Evolutionary conservation across 495 filamentous ascomycete species (phyloP), one percentile per base, ranked within the genome.

Genomic region (Xylaria venustula): DNA sequence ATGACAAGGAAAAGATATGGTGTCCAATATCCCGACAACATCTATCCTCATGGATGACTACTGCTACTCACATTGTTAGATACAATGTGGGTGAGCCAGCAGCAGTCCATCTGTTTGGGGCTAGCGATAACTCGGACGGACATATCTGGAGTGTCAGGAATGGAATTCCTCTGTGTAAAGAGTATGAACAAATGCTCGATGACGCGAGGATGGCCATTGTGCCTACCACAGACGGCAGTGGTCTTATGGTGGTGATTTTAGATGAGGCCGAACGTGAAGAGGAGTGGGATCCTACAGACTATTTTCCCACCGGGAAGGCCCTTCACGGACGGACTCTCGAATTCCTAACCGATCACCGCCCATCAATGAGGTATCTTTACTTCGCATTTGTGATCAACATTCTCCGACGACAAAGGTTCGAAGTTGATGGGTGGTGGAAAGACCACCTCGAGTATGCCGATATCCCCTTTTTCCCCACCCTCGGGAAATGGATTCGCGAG

Each of bases 81-180:
- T 50, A 41, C 45, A 50, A 50, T 58, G 45, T 58, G 25, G 32
- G 30, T 36, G 55, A 58, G 26, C 44, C 45, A 37, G 55, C 55
- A 36, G 55, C 55, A 28, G 45, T 37, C 25, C 55, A 58, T 41
- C 32, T 58, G 45, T 58, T 58, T 41, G 55, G 55, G 45, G 32
- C 30, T 25, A 26, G 44, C 44, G 25, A 58, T 36, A 50, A 36
- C 19, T 49, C 44, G 20, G 22, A 28, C 23, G 55, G 55, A 28
- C 55, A 58, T 41, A 49, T 58, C 23, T 58, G 55, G 55, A 58
- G 55, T 47, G n/a, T 58, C 3, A 26, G 32, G 34, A 58, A 58
- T 50, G 55, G 55, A 49, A 49, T 58, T 37, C 45, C 45, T 28
- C 8, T 58, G 32, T 36, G 41, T 49, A 50, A 15, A 41, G 44